Conservation (phyloP, 106 monocot species). For the Platanthera guangdongensis region DNA sequence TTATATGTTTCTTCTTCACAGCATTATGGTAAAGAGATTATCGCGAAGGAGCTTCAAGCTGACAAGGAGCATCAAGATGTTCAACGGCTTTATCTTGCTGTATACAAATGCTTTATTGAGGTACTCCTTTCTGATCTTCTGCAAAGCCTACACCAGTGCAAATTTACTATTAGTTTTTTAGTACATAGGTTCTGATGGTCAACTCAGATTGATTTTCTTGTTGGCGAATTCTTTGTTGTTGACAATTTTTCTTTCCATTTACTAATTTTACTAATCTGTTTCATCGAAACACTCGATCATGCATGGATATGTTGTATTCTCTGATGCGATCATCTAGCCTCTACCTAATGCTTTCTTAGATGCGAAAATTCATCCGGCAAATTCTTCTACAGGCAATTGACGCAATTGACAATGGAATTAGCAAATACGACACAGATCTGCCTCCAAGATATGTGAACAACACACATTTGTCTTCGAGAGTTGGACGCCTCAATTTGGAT, state of each 20-base stretch:
- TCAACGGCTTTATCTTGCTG: slow-evolving; percentile 62
- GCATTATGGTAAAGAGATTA: slow-evolving; percentile 93
- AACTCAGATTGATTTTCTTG: not conserved
- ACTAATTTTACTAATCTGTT: slow-evolving; percentile 2
- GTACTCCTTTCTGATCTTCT: slow-evolving; percentile 23
- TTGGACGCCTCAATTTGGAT: slow-evolving; percentile 75
- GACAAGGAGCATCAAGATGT: slow-evolving; percentile 75
- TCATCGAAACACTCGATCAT: not conserved
- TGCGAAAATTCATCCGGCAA: not conserved
- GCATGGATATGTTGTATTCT: not conserved
- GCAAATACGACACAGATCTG: slow-evolving; percentile 72
- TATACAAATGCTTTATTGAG: slow-evolving; percentile 97
- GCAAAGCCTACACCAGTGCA: not conserved
- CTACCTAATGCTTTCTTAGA: not conserved
- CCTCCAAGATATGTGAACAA: slow-evolving; percentile 83
- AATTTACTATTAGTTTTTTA: not conserved
- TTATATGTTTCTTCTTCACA: slow-evolving; percentile 7
- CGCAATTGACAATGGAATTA: slow-evolving; percentile 97
- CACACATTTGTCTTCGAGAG: slow-evolving; percentile 72
- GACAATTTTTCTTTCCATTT: not conserved
- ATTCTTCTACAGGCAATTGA: slow-evolving; percentile 62
- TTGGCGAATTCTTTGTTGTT: not conserved
- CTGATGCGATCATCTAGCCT: not conserved
- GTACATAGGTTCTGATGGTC: not conserved
- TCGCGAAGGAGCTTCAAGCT: slow-evolving; percentile 84